These are phyloP conservation scores for Citrullus mucosospermus DNA, from an alignment of 306 rosid species.

Conservation along the genomic window DNA sequence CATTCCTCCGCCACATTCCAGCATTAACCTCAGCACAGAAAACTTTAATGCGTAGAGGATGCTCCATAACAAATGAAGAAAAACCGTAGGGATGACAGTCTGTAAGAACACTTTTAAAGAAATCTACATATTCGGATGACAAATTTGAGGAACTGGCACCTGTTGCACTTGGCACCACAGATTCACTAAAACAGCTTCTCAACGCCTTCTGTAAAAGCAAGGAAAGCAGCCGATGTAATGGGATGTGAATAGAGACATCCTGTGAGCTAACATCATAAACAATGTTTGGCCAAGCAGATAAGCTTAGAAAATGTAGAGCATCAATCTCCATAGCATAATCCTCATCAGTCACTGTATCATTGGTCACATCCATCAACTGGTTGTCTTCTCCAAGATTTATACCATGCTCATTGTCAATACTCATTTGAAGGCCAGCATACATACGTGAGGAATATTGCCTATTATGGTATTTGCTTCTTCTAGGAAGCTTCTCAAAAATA, in stretches of 20 bases:
- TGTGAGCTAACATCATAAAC: conserved; percentile 73
- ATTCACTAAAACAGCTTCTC: conserved; percentile 55
- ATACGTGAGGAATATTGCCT: conserved; percentile 23
- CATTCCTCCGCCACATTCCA: conserved; percentile 96
- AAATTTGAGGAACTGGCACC: conserved; percentile 25
- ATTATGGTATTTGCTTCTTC: conserved; percentile 48
- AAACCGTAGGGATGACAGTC: conserved; percentile 89
- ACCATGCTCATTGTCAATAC: conserved; percentile 19
- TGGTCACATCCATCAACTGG: conserved; percentile 21
- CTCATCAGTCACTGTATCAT: conserved; percentile 43
- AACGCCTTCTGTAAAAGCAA: conserved; percentile 68
- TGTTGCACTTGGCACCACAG: conserved; percentile 25
- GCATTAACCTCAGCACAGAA: conserved; percentile 94
- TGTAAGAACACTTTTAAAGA: conserved; percentile 58
- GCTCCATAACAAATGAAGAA: conserved; percentile 90
- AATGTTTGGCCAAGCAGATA: conserved; percentile 79
- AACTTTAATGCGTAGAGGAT: conserved; percentile 82
- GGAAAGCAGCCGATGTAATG: conserved; percentile 79
- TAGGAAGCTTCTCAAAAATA: conserved; percentile 44
- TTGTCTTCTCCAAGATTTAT: conserved; percentile 24
- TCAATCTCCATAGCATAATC: conserved; percentile 44
- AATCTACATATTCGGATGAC: conserved; percentile 30
- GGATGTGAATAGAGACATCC: conserved; percentile 78
- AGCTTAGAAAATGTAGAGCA: conserved; percentile 43
- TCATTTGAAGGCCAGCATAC: conserved; percentile 14